Conservation (phyloP, 345 rosid species). For the Durio zibethinus region DNA sequence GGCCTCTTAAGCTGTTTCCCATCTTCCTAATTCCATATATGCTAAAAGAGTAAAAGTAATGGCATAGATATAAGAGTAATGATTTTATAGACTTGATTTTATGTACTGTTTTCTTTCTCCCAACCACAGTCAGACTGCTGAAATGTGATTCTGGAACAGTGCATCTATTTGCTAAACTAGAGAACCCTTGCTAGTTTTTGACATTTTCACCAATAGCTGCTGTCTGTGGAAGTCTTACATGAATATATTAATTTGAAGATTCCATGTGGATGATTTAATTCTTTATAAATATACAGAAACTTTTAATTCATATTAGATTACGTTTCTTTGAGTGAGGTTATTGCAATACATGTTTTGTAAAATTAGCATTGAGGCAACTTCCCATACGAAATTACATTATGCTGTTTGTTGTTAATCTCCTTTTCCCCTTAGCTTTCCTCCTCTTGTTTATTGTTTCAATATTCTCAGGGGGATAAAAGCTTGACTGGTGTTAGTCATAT, state of each 20-base stretch:
- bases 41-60: neutral
- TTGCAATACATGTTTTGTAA: neutral
- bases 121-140: neutral
- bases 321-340: neutral
- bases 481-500: slow-evolving; percentile 75
- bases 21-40: neutral
- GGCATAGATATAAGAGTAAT: neutral
- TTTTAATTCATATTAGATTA: neutral
- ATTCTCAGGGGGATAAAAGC: slow-evolving; percentile 64
- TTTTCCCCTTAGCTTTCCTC: neutral
- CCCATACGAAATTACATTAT: neutral
- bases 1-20: neutral
- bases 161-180: neutral
- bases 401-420: neutral
- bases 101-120: neutral
- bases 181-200: neutral
- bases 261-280: neutral
- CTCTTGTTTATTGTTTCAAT: slow-evolving; percentile 1
- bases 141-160: neutral
- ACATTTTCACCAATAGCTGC: neutral
- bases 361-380: neutral
- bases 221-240: neutral
- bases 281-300: neutral
- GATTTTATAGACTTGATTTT: neutral
- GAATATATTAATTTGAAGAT: neutral